Conservation (phyloP, 352 stramenopile species). For the Pythium aquatile region DNA sequence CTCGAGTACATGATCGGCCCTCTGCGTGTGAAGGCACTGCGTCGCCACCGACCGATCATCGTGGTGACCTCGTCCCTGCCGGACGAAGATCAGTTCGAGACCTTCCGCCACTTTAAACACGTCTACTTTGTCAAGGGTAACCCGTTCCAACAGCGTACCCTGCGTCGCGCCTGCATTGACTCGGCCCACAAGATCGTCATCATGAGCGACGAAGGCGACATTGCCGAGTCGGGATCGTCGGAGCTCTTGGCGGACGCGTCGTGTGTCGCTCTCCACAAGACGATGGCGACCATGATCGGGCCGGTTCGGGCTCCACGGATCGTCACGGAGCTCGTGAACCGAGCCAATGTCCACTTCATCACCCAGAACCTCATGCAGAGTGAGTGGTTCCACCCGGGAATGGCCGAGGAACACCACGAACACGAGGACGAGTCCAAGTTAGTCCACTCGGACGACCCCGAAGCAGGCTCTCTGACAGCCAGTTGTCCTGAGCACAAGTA, state of each 20-base stretch:
- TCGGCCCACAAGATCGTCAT: constrained; percentile 71
- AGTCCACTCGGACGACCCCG: constrained; percentile 21
- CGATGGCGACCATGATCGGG: constrained; percentile 66
- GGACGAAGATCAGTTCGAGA: constrained; percentile 54
- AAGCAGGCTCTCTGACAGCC: constrained; percentile 3
- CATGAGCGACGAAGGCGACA: constrained; percentile 57
- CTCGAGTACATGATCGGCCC: constrained; percentile 79
- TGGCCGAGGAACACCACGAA: constrained; percentile 1
- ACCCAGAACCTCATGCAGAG: constrained; percentile 69
- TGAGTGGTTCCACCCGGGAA: constrained; percentile 51
- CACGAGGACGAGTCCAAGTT: neutral
- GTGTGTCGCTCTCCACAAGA: constrained; percentile 82
- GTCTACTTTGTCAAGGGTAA: constrained; percentile 74
- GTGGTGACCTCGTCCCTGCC: constrained; percentile 62
- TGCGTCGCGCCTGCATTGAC: constrained; percentile 64
- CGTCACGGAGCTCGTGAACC: constrained; percentile 80
- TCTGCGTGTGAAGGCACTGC: constrained; percentile 63
- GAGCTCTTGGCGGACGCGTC: constrained; percentile 77
- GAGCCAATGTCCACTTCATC: constrained; percentile 83
- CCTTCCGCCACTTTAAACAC: constrained; percentile 66
- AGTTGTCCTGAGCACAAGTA: neutral
- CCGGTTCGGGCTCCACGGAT: constrained; percentile 54
- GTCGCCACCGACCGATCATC: constrained; percentile 69
- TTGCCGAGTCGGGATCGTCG: constrained; percentile 54
- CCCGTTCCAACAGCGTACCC: constrained; percentile 51